A percentile compares a stretch with the other conserved stretches of the same genome.
These are phyloP conservation scores for Taphrina communis DNA, from an alignment of 1,139 yeast genomes.

Conservation along the genomic window DNA sequence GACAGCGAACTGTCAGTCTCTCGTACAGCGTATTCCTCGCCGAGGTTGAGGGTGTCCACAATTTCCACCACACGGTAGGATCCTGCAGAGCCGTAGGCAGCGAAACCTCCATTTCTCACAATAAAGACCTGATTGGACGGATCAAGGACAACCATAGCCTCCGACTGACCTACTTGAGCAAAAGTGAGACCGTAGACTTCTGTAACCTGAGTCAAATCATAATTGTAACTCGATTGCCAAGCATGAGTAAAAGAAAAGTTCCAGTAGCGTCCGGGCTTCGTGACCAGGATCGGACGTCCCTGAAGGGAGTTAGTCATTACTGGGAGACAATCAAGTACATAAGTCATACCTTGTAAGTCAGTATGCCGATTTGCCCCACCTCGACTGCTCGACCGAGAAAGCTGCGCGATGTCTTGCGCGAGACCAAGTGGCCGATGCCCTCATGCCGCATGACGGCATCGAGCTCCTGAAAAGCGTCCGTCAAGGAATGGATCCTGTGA, in stretches of 20 bases:
- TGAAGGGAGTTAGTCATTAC: neutral
- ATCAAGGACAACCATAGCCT: constrained; percentile 35
- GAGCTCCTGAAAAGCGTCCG: constrained; percentile 33
- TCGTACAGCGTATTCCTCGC: constrained; percentile 27
- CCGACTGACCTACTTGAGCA: constrained; percentile 37
- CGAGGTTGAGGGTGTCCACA: constrained; percentile 34
- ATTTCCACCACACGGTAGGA: constrained; percentile 29
- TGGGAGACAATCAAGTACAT: neutral
- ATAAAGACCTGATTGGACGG: constrained; percentile 30
- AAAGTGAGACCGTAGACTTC: constrained; percentile 32
- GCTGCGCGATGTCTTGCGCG: constrained; percentile 11
- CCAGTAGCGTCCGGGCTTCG: constrained; percentile 34
- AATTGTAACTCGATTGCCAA: constrained; percentile 13
- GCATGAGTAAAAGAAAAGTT: constrained; percentile 21
- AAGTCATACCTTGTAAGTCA: constrained; percentile 20
- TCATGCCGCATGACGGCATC: constrained; percentile 26
- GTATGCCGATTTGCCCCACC: constrained; percentile 21
- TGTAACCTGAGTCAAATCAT: constrained; percentile 22
- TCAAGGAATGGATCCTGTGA: constrained; percentile 15
- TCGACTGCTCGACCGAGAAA: constrained; percentile 28
- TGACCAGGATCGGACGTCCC: constrained; percentile 29
- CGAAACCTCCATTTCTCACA: constrained; percentile 35
- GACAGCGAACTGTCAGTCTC: constrained; percentile 17
- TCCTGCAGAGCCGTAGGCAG: constrained; percentile 27
- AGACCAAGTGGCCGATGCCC: constrained; percentile 31